Evolutionary conservation across 192 early-diverging fungal species (phyloP).

Genomic region (Coemansia sp.): DNA sequence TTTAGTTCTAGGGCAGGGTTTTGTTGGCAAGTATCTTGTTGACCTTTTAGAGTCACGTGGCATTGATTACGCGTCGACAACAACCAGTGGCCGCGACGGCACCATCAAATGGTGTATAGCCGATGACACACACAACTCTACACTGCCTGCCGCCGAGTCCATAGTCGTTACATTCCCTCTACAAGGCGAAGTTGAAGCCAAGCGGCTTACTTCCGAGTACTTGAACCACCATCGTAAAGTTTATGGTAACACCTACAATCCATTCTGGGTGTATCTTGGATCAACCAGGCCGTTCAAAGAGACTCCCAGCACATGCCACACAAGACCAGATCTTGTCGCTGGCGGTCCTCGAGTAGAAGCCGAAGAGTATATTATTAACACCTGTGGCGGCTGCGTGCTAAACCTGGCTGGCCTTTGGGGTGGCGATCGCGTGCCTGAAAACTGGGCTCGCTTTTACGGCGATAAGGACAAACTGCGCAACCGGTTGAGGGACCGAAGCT

Average conservation of each 20-base stretch:
- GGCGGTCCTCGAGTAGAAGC: conserved; percentile 41
- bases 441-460: conserved; percentile 47
- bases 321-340: conserved; percentile 18
- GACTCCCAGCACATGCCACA: conserved; percentile 41
- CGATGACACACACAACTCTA: not conserved
- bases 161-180: conserved; percentile 51
- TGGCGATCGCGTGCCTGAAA: conserved; percentile 36
- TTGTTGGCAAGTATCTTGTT: conserved; percentile 45
- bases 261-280: conserved; percentile 50
- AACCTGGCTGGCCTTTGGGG: conserved; percentile 57
- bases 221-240: conserved; percentile 4
- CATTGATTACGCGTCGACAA: conserved; percentile 29
- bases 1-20: conserved; percentile 48
- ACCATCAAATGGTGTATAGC: conserved; percentile 42
- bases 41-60: conserved; percentile 9
- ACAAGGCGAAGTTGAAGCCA: conserved; percentile 22
- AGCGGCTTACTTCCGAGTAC: conserved; percentile 26
- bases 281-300: conserved; percentile 49
- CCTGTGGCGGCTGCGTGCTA: conserved; percentile 33
- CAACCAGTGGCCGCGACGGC: conserved; percentile 41
- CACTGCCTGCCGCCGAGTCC: conserved; percentile 30
- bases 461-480: conserved; percentile 33
- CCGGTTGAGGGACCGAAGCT: conserved; percentile 36
- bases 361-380: conserved; percentile 31
- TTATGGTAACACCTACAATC: not conserved